phyloP scores from a whole-genome alignment of 495 filamentous ascomycete genomes.

The Amorphotheca resinae region DNA sequence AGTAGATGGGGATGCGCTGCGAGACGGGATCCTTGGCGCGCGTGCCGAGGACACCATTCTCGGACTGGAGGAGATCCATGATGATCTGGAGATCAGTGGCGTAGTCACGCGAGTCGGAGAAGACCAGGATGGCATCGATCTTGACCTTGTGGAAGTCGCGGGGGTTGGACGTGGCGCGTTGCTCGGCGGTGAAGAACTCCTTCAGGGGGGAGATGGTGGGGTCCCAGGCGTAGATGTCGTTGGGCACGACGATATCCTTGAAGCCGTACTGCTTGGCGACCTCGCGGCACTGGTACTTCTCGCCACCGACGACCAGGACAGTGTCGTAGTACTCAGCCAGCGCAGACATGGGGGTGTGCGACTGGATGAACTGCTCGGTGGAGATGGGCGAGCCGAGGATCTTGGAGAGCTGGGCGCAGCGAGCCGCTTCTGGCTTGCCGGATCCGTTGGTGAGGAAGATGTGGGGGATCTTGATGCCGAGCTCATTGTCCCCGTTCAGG shows the following conservation, averaged over 20 bases:
- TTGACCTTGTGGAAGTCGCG: conserved; percentile 53
- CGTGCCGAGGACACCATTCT: conserved; percentile 57
- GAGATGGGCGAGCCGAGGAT: conserved; percentile 45
- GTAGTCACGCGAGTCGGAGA: conserved; percentile 72
- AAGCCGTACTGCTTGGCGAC: conserved; percentile 55
- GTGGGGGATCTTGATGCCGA: conserved; percentile 58
- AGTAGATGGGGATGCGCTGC: conserved; percentile 69
- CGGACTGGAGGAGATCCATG: conserved; percentile 61
- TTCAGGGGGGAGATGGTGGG: conserved; percentile 49
- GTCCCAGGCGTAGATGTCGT: conserved; percentile 54
- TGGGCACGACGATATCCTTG: conserved; percentile 51
- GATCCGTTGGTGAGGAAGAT: conserved; percentile 59
- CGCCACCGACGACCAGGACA: conserved; percentile 53
- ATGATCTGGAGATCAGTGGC: conserved; percentile 77
- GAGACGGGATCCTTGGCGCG: conserved; percentile 53
- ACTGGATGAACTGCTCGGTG: conserved; percentile 57
- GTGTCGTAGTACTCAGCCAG: conserved; percentile 52
- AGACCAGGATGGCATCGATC: conserved; percentile 72
- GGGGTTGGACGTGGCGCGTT: conserved; percentile 43
- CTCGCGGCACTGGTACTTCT: conserved; percentile 52
- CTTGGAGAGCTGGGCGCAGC: conserved; percentile 43
- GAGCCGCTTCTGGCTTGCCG: conserved; percentile 46
- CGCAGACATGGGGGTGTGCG: conserved; percentile 56
- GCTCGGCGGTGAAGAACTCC: conserved; percentile 43
- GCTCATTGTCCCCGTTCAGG: conserved; percentile 54